Evolutionary conservation across 1,139 yeast genomes (phyloP), one percentile per base, ranked within the genome.

Genomic region (Yamadazyma dendronema): DNA sequence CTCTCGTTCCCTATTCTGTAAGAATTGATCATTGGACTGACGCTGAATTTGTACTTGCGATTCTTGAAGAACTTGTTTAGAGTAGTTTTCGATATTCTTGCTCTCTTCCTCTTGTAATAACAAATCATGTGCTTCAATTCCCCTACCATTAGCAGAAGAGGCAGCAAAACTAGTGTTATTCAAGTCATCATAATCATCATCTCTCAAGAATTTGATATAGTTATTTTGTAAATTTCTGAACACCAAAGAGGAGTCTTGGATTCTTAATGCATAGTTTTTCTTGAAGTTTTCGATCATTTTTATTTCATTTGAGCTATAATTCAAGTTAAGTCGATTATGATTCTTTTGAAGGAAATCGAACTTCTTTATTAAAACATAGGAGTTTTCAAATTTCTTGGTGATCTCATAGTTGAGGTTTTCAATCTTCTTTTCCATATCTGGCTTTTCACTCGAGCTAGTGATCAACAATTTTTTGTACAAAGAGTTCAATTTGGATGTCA

Each of bases 171-270:
- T 36, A 28, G 47, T 16, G 26, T 38, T 47, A 33, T 48, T 23
- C 46, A 51, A 31, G 31, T 52, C 64, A 41, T 67, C 74, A 48
- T 76, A 79, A 38, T 84, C 90, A 52, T 84, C 92, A 47, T 83
- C 82, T 46, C 81, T 74, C 40, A 84, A 61, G 49, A 81, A 79
- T 52, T 86, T 84, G 54, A 94, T 80, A 54, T 92, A 94, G 50
- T 84, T 82, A 50, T 90, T 87, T 58, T 92, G 99, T 52, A 90
- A 67, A 52, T 87, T 86, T 38, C 98, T 68, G 61, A 90, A 92
- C 36, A 74, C 72, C 19, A 90, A 76, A 30, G 95, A 83, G 34
- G 77, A 67, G 33, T 80, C 82, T 57, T 92, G 97, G 28, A 94
- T 83, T 56, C 83, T 82, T 29, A 83, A 69, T 3, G 98, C 98